These are phyloP conservation scores for Castanea sativa DNA, from an alignment of 306 rosid genomes.

Conservation along the genomic window DNA sequence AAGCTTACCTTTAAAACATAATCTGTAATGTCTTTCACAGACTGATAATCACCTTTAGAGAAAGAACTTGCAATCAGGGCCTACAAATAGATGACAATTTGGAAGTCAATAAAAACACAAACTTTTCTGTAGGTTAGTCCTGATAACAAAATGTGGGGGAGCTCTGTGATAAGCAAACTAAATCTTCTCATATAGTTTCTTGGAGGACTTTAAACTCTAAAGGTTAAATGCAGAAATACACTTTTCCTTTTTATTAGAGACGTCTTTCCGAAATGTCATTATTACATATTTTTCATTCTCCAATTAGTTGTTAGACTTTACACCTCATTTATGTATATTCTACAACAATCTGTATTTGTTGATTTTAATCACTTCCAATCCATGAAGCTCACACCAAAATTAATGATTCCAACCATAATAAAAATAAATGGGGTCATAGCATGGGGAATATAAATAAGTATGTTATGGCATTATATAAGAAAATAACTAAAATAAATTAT, in stretches of 20 bases:
- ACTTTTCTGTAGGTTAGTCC: not conserved
- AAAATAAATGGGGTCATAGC: slow-evolving; percentile 15
- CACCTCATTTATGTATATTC: not conserved
- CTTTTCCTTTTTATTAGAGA: not conserved
- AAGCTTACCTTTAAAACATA: slow-evolving; percentile 54
- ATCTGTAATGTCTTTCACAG: slow-evolving; percentile 66
- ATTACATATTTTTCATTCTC: not conserved
- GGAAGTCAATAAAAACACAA: slow-evolving; percentile 11
- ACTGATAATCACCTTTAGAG: slow-evolving; percentile 75
- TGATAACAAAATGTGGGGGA: not conserved
- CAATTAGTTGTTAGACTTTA: not conserved
- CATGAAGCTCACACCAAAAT: not conserved
- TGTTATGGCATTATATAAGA: slow-evolving; percentile 2
- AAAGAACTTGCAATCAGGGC: slow-evolving; percentile 82
- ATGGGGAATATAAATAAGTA: slow-evolving; percentile 5
- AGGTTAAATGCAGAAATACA: not conserved
- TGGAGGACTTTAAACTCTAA: not conserved
- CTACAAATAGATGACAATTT: slow-evolving; percentile 39
- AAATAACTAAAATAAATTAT: slow-evolving; percentile 7
- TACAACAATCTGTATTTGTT: not conserved
- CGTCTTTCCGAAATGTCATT: not conserved
- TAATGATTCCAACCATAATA: not conserved
- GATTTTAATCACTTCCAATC: not conserved
- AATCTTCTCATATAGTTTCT: not conserved
- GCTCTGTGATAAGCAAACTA: not conserved